Percentiles rank a stretch among this genome's conserved stretches.
Evolutionary conservation across 805 yeast species (phyloP).

Genomic region (Lipomyces yamanashiensis): DNA sequence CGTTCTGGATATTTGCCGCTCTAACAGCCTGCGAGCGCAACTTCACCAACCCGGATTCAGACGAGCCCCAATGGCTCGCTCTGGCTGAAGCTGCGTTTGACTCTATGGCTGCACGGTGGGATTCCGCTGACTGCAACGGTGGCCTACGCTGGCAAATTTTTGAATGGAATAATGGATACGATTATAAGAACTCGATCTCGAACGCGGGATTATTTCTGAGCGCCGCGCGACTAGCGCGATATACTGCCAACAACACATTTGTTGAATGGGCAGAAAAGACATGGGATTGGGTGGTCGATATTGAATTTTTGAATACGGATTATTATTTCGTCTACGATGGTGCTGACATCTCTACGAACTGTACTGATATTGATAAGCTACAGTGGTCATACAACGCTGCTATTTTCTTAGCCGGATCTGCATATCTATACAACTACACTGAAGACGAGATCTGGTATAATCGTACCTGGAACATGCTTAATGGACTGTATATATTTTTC

Average conservation of each 20-base stretch:
- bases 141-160: conserved; percentile 97
- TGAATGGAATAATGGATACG: conserved; percentile 91
- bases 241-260: conserved; percentile 71
- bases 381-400: conserved; percentile 95
- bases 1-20: conserved; percentile 92
- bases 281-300: conserved; percentile 69
- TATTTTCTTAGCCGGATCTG: conserved; percentile 74
- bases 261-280: conserved; percentile 70
- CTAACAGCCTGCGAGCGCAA: conserved; percentile 91
- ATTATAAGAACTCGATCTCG: conserved; percentile 86
- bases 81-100: conserved; percentile 89
- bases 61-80: conserved; percentile 75
- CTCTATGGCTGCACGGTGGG: conserved; percentile 92
- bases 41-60: conserved; percentile 69
- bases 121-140: conserved; percentile 70
- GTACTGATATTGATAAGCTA: conserved; percentile 59
- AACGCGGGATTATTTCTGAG: conserved; percentile 81
- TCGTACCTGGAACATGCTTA: conserved; percentile 61
- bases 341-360: conserved; percentile 55
- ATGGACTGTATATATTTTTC: conserved; percentile 59
- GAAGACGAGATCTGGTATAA: conserved; percentile 66
- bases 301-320: conserved; percentile 49
- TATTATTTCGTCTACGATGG: conserved; percentile 55
- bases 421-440: conserved; percentile 77
- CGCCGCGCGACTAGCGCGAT: conserved; percentile 83